phyloP scores from a whole-genome alignment of 805 yeast genomes.

The Ogataea paraovalis region DNA sequence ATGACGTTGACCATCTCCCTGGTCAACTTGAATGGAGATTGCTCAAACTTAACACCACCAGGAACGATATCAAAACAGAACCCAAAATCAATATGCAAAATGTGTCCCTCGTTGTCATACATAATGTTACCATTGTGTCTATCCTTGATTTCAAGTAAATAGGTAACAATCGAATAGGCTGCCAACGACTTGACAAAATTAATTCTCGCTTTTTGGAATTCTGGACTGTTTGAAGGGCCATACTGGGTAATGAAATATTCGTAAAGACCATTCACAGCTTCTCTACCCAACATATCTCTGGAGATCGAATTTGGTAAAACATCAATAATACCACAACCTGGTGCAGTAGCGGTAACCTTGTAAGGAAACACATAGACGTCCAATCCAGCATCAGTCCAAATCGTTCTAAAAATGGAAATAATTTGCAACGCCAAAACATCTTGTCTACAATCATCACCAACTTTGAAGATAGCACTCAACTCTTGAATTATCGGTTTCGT shows the following conservation, averaged over 20 bases:
- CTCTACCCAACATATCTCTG: conserved; percentile 98
- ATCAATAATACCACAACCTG: conserved; percentile 98
- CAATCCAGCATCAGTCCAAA: conserved; percentile 84
- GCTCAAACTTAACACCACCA: conserved; percentile 97
- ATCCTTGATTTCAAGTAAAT: conserved; percentile 89
- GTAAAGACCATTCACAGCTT: conserved; percentile 94
- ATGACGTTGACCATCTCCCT: conserved; percentile 93
- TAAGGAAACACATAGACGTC: conserved; percentile 91
- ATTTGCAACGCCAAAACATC: conserved; percentile 92
- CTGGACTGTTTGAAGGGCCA: conserved; percentile 90
- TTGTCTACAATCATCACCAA: conserved; percentile 98
- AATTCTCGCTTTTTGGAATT: conserved; percentile 86
- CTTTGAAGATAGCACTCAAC: conserved; percentile 95
- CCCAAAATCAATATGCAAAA: conserved; percentile 95
- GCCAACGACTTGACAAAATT: conserved; percentile 93
- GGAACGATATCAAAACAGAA: conserved; percentile 98
- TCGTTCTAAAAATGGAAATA: conserved; percentile 84
- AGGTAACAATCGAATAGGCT: conserved; percentile 89
- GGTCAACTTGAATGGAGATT: conserved; percentile 96
- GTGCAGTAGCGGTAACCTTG: conserved; percentile 96
- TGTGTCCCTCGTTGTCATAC: conserved; percentile 93
- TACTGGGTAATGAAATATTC: conserved; percentile 89
- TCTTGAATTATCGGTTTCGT: conserved; percentile 33
- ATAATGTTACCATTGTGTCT: conserved; percentile 97
- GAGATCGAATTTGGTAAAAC: conserved; percentile 93